Evolutionary conservation across 345 rosid species (phyloP).

Genomic region (Orychophragmus violaceus): DNA sequence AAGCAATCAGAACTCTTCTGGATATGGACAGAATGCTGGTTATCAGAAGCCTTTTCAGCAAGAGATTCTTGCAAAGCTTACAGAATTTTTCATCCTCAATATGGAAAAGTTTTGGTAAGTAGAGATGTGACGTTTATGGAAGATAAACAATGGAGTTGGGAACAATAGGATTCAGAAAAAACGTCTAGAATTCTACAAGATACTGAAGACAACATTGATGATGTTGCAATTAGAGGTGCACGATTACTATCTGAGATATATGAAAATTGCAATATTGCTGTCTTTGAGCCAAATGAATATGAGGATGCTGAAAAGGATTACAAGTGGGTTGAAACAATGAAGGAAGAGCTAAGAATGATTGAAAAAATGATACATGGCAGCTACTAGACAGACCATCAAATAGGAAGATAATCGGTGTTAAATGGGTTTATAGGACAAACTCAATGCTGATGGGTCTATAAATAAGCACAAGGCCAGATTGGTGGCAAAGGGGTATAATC

Average conservation of each 20-base stretch:
- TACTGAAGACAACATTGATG: background rate
- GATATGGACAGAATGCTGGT: no score
- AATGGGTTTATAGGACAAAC: background rate
- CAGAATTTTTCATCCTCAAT: background rate
- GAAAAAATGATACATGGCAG: background rate
- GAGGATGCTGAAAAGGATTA: background rate
- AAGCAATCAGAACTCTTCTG: no score
- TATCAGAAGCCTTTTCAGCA: no score
- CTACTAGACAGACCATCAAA: background rate
- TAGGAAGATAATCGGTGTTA: background rate
- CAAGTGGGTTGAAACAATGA: background rate
- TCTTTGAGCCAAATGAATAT: background rate
- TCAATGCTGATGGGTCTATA: background rate
- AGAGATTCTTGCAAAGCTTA: background rate
- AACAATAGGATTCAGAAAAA: background rate
- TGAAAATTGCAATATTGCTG: background rate
- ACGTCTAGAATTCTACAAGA: background rate
- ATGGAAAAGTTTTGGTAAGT: background rate
- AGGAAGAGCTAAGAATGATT: background rate
- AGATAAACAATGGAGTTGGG: background rate
- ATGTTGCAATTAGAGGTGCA: background rate
- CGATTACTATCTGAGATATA: background rate
- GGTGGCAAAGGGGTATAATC: background rate
- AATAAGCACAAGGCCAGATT: background rate
- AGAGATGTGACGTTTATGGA: background rate